Conservation (phyloP, 345 rosid genomes). For the Eucalyptus pauciflora region DNA sequence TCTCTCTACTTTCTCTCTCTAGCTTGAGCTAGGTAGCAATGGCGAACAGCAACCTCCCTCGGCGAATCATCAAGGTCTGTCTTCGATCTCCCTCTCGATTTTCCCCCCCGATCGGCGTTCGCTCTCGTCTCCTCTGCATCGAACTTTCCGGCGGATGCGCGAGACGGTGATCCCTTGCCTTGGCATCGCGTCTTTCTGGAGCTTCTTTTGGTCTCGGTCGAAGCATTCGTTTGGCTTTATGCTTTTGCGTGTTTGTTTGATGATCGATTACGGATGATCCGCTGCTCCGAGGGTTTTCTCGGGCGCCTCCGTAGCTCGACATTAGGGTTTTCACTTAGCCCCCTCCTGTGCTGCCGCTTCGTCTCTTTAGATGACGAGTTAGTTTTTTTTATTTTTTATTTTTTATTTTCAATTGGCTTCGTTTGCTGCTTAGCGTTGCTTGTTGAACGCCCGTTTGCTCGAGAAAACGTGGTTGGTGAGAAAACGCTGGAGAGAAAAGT, state of each 20-base stretch:
- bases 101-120: neutral
- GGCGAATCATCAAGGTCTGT: slow-evolving; percentile 91
- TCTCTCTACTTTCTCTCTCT: neutral
- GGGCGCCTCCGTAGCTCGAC: neutral
- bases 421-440: neutral
- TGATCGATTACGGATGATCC: neutral
- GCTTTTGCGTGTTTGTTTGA: neutral
- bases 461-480: neutral
- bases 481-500: neutral
- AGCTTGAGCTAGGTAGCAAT: slow-evolving; percentile 15
- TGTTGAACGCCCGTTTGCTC: neutral
- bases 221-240: neutral
- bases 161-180: neutral
- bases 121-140: neutral
- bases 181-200: neutral
- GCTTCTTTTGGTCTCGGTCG: neutral
- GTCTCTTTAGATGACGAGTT: neutral
- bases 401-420: neutral
- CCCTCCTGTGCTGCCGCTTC: neutral
- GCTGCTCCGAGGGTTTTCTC: neutral
- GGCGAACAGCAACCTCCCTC: slow-evolving; percentile 95
- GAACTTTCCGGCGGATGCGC: neutral
- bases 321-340: neutral
- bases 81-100: slow-evolving; percentile 4
- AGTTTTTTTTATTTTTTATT: neutral